Evolutionary conservation across 495 filamentous ascomycete species (phyloP).

Genomic region (Amorphotheca resinae): DNA sequence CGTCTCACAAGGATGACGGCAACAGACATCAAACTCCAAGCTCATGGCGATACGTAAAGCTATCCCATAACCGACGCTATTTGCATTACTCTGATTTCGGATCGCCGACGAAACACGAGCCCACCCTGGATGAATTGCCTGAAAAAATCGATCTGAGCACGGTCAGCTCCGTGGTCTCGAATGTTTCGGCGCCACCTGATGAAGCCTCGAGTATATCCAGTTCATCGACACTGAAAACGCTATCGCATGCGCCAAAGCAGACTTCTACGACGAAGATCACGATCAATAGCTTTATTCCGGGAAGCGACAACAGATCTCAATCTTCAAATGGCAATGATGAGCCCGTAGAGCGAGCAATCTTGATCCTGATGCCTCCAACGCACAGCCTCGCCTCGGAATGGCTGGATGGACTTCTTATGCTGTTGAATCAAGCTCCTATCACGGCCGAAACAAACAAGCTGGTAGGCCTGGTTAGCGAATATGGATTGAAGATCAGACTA

Average conservation of each 20-base stretch:
- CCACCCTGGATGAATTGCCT: conserved; percentile 57
- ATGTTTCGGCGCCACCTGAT: conserved; percentile 49
- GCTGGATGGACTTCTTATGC: conserved; percentile 91
- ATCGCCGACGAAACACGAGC: conserved; percentile 46
- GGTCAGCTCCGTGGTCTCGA: conserved; percentile 87
- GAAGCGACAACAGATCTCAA: conserved; percentile 17
- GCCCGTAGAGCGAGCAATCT: conserved; percentile 40
- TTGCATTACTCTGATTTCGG: conserved; percentile 90
- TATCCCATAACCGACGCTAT: conserved; percentile 84
- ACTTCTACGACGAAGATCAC: conserved; percentile 74
- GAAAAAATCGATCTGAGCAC: conserved; percentile 84
- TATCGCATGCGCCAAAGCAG: conserved; percentile 21
- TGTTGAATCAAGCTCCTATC: conserved; percentile 89
- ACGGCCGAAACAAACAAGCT: conserved; percentile 90
- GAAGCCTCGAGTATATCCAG: conserved; percentile 24
- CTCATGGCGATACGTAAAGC: conserved; percentile 67
- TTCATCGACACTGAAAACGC: conserved; percentile 40
- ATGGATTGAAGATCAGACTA: conserved; percentile 84
- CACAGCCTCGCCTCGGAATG: conserved; percentile 87
- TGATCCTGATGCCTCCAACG: conserved; percentile 70
- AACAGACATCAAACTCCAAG: conserved; percentile 21
- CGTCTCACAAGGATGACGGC: conserved; percentile 24
- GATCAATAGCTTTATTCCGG: conserved; percentile 59
- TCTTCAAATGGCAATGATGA: not conserved
- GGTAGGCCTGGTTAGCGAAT: conserved; percentile 71